phyloP scores from a whole-genome alignment of 169 alveolate species.

The Eimeria brunetti region DNA sequence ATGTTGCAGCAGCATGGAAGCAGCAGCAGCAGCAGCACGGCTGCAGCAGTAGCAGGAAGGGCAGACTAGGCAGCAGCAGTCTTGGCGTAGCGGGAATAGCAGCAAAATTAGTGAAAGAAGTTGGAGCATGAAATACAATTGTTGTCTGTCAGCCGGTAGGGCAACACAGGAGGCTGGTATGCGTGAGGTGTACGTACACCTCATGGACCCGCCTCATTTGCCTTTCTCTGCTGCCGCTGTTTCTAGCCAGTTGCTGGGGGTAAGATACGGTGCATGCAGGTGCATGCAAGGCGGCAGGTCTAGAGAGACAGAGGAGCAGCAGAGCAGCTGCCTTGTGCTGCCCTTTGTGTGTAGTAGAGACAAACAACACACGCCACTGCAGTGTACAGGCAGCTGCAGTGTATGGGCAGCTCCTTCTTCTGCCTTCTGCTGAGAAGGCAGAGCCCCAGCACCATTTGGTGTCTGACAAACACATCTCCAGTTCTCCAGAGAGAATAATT shows the following conservation, averaged over 20 bases:
- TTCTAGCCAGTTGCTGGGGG: not conserved
- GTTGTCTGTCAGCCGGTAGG: not conserved
- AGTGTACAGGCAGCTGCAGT: too few species aligned
- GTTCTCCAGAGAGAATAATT: not conserved
- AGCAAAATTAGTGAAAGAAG: not conserved
- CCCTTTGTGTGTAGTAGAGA: not conserved
- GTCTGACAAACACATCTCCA: not conserved
- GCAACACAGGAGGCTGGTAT: not conserved
- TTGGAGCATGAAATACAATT: not conserved
- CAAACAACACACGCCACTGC: not conserved
- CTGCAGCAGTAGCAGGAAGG: too few species aligned
- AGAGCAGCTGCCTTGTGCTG: too few species aligned
- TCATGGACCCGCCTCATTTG: not conserved
- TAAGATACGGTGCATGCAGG: not conserved
- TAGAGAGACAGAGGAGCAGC: not conserved
- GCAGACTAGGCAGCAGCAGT: not conserved
- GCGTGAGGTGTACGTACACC: not conserved
- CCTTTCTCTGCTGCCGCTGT: not conserved
- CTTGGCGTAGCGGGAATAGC: not conserved
- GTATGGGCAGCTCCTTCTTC: not conserved
- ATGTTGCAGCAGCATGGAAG: not conserved
- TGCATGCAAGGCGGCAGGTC: not conserved
- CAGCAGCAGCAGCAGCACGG: not conserved
- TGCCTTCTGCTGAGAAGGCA: not conserved
- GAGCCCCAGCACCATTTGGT: not conserved